Percentiles rank a stretch among this genome's conserved stretches.
These are phyloP conservation scores for Sarocladium strictum DNA, from an alignment of 2,329 filamentous ascomycete species.

Conservation along the genomic window DNA sequence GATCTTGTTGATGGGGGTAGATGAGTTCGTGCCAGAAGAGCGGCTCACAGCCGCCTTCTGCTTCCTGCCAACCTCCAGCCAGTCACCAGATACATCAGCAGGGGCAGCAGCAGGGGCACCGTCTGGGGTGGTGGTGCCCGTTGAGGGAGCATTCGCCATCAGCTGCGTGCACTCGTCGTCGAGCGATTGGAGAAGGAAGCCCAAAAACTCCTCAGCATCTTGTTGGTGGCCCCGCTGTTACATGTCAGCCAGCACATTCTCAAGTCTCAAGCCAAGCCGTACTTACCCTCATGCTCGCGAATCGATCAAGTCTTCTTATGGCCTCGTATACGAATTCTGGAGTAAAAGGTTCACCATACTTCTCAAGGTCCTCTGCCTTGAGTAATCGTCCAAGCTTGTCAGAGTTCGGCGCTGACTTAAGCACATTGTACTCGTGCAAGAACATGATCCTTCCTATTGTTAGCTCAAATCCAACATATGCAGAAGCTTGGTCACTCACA, in stretches of 20 bases:
- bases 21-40: conserved; percentile 68
- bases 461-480: conserved; percentile 10
- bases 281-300: conserved; percentile 83
- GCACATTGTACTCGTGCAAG: conserved; percentile 82
- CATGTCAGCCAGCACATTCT: conserved; percentile 5
- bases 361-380: conserved; percentile 78
- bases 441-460: conserved; percentile 72
- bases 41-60: conserved; percentile 83
- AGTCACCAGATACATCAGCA: conserved; percentile 45
- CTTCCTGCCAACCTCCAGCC: conserved; percentile 91
- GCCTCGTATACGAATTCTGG: conserved; percentile 95
- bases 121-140: conserved; percentile 30
- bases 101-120: conserved; percentile 19
- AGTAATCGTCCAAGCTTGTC: conserved; percentile 69
- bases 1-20: conserved; percentile 86
- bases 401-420: conserved; percentile 69
- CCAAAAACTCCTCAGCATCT: conserved; percentile 94
- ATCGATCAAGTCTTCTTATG: conserved; percentile 78
- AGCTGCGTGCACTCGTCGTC: conserved; percentile 86
- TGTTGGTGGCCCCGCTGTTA: conserved; percentile 84
- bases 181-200: conserved; percentile 84
- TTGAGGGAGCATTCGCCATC: conserved; percentile 44
- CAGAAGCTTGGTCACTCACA: conserved; percentile 50
- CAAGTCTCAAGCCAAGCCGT: not conserved
- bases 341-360: conserved; percentile 85